A percentile compares a stretch with the other conserved stretches of the same genome.
Conservation (phyloP, 805 yeast genomes). For the Lipomyces lipofer region DNA sequence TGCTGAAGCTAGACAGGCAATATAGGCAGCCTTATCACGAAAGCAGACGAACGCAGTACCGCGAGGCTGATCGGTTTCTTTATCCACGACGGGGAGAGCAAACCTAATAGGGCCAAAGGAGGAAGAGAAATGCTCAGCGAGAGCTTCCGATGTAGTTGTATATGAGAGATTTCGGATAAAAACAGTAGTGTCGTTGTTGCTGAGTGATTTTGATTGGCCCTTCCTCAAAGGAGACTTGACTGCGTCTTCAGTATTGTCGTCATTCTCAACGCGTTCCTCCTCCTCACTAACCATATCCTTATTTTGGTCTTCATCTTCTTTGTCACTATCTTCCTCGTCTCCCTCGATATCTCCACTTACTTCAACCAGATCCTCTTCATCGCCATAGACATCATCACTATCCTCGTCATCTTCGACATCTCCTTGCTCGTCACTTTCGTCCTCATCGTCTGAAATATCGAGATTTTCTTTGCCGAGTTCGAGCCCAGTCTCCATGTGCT, state of each 20-base stretch:
- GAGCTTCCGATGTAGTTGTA: slow-evolving; percentile 80
- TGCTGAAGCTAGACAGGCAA: slow-evolving; percentile 70
- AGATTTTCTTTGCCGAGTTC: slow-evolving; percentile 45
- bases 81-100: slow-evolving; percentile 91
- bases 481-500: slow-evolving; percentile 45
- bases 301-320: slow-evolving; percentile 25
- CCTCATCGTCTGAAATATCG: slow-evolving; percentile 43
- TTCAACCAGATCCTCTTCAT: slow-evolving; percentile 25
- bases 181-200: slow-evolving; percentile 53
- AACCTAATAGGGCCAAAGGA: slow-evolving; percentile 86
- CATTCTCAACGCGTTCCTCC: slow-evolving; percentile 24
- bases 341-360: slow-evolving; percentile 29
- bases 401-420: not conserved
- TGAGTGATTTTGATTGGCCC: slow-evolving; percentile 18
- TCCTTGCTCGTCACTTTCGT: slow-evolving; percentile 25
- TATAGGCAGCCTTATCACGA: slow-evolving; percentile 57
- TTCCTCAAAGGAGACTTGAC: not conserved
- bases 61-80: slow-evolving; percentile 77
- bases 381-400: slow-evolving; percentile 1
- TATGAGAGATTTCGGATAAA: slow-evolving; percentile 94
- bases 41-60: slow-evolving; percentile 97
- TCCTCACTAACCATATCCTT: slow-evolving; percentile 28
- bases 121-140: slow-evolving; percentile 68
- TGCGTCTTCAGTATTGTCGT: slow-evolving; percentile 19
- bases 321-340: slow-evolving; percentile 32